Evolutionary conservation across 2,329 filamentous ascomycete genomes (phyloP), one percentile per base, ranked within the genome.

Genomic region (Tolypocladium pustulatum): DNA sequence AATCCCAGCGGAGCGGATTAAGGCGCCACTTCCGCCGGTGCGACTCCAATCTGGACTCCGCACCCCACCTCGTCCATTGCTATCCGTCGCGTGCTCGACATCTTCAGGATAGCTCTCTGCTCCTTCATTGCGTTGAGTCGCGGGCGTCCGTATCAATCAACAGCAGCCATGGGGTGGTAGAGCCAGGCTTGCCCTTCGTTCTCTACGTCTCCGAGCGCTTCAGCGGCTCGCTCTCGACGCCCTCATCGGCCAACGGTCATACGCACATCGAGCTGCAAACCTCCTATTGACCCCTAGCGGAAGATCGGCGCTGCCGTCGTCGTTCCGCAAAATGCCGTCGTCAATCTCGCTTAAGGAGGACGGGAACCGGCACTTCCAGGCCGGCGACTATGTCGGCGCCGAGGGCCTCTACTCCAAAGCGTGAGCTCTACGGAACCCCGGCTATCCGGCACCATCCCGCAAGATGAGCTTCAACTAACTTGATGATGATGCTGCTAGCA

Each of bases 341-440:
- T 69, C 78, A 2, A 60, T 71, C 0, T 68, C 70, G 37, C 72
- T 83, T 61, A 84, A 83, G 67, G 77, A 80, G 41, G 76, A 83
- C 60, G 86, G 87, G 62, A 89, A 89, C 71, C 76, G 75, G 56
- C 80, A 79, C 68, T 93, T 89, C 72, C 79, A 83, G 61, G 73
- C 76, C 10, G 83, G 82, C 61, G 84, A 92, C 65, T 92, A 81
- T 67, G 71, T 74, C 6, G 78, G 75, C 30, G 89, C 89, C 41
- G 88, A 91, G 62, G 78, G 78, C 25, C 75, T 86, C 59, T 93
- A 93, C 72, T 87, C 87, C 5, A 83, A 89, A 71, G 89, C 89
- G 76, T 86, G 72, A 69, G 82, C 46, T 73, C 57, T 37, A 37
- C 53, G 15, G 6, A 25, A 4, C 10, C 22, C n/a, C 8, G 38